phyloP scores from a whole-genome alignment of 2,329 filamentous ascomycete genomes.

The Rhexocercosporidium sp. region DNA sequence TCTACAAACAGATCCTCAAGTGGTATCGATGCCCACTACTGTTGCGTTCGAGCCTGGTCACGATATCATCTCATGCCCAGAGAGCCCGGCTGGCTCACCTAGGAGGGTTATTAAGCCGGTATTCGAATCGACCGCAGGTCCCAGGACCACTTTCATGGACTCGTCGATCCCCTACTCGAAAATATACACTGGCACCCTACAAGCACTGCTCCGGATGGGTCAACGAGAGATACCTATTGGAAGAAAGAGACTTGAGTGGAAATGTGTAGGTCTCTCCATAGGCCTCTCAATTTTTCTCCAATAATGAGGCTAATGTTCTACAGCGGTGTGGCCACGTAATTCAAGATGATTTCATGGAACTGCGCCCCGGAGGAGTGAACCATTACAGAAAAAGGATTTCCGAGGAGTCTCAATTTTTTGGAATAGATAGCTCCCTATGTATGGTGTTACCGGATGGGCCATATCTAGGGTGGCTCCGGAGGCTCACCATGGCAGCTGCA shows the following conservation, averaged over 20 bases:
- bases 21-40: neutral
- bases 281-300: neutral
- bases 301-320: neutral
- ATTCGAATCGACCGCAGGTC: too few relatives aligned
- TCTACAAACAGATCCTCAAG: neutral
- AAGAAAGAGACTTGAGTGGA: neutral
- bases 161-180: neutral
- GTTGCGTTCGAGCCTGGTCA: neutral
- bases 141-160: too few relatives aligned
- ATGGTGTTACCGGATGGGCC: too few relatives aligned
- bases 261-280: conserved; percentile 4
- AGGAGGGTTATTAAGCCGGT: too few relatives aligned
- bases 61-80: neutral
- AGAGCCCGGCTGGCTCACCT: too few relatives aligned
- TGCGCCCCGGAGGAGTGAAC: neutral
- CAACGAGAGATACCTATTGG: neutral
- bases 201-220: neutral
- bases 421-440: neutral
- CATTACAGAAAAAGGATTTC: neutral
- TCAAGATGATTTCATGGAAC: neutral
- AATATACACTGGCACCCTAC: neutral
- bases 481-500: too few relatives aligned
- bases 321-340: neutral
- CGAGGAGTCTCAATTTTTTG: neutral
- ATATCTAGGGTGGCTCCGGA: too few relatives aligned